A percentile compares a stretch with the other conserved stretches of the same genome.
Conservation (phyloP, 179 eudicot genomes). For the Camellia oleifera region DNA sequence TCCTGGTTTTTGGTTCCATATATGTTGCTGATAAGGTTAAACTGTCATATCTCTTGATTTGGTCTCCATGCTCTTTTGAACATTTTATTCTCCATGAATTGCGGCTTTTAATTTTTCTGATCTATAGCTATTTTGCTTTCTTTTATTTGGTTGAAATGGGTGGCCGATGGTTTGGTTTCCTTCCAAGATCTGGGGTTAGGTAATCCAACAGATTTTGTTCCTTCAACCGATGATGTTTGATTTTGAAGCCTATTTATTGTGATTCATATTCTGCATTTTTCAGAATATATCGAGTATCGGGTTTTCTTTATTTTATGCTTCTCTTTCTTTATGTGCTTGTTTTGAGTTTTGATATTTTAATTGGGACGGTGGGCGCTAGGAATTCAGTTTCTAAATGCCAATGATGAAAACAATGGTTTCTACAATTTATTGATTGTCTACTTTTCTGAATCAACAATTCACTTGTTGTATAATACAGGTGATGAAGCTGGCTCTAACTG, state of each 20-base stretch:
- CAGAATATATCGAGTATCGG: neutral
- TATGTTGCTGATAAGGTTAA: neutral
- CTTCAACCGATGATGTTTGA: neutral
- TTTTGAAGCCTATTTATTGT: neutral
- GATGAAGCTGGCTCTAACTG: neutral
- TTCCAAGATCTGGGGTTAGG: conserved; percentile 2
- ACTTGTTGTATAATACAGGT: neutral
- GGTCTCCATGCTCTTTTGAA: neutral
- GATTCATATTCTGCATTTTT: neutral
- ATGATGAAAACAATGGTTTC: neutral
- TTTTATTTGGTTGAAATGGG: neutral
- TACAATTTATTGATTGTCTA: neutral
- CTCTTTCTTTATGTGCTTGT: neutral
- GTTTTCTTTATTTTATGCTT: neutral
- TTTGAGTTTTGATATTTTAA: neutral
- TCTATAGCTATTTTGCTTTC: neutral
- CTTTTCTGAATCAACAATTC: neutral
- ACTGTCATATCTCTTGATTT: neutral
- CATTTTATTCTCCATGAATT: neutral
- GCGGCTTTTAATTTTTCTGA: neutral
- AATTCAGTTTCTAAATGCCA: neutral
- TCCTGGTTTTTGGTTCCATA: neutral
- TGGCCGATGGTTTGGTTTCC: neutral
- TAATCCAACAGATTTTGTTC: neutral
- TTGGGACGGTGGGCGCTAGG: neutral